These are phyloP conservation scores for Teratosphaeria epicoccoides DNA, from an alignment of 2,329 filamentous ascomycete genomes.

Conservation along the genomic window DNA sequence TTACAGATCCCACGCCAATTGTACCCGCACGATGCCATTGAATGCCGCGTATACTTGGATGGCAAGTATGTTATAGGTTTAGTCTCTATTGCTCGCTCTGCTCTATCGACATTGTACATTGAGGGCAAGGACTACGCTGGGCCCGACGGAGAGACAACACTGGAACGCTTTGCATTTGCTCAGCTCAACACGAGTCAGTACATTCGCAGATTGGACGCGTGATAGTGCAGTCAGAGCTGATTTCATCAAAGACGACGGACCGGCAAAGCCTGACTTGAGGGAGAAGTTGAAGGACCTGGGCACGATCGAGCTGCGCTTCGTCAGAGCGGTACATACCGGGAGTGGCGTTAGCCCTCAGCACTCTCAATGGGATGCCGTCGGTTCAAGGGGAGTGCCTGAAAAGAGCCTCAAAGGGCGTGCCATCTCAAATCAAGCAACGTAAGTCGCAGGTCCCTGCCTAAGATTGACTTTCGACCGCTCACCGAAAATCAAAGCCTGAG, in stretches of 20 bases:
- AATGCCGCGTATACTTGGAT: constrained; percentile 5
- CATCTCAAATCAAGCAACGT: constrained; percentile 16
- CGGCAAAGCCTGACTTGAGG: neutral
- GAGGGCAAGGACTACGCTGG: neutral
- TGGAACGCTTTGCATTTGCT: constrained; percentile 11
- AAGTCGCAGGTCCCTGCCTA: constrained; percentile 1
- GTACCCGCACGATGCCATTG: constrained; percentile 3
- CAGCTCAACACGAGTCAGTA: constrained; percentile 11
- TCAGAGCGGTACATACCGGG: neutral
- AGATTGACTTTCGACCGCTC: neutral
- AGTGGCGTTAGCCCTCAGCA: neutral
- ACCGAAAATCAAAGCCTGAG: neutral
- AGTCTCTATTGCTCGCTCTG: neutral
- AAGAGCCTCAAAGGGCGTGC: constrained; percentile 21
- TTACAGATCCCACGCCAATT: neutral
- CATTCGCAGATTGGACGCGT: neutral
- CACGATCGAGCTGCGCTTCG: constrained; percentile 6
- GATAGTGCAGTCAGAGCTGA: neutral
- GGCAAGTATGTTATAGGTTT: constrained; percentile 6
- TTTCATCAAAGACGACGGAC: constrained; percentile 8
- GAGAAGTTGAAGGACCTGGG: constrained; percentile 10
- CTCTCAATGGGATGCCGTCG: neutral
- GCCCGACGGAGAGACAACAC: neutral
- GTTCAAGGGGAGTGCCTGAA: constrained; percentile 9
- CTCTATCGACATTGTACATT: neutral